These are phyloP conservation scores for Entomortierella lignicola DNA, from an alignment of 192 early-diverging fungal genomes.

Conservation along the genomic window DNA sequence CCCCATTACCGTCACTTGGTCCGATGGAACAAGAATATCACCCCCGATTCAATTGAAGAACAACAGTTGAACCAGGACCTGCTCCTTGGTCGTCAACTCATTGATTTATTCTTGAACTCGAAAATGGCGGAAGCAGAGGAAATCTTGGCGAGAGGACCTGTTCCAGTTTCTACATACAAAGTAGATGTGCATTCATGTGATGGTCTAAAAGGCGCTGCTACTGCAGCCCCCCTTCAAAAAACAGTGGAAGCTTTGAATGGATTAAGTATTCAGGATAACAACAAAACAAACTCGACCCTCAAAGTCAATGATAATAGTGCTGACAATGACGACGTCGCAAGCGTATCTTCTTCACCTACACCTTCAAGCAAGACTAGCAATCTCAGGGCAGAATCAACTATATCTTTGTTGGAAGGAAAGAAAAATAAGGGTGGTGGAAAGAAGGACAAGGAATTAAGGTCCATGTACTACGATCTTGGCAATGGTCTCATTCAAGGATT, in stretches of 20 bases:
- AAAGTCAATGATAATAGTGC: no score
- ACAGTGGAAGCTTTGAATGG: slow-evolving; percentile 8
- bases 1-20: slow-evolving; percentile 51
- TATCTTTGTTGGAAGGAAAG: background rate
- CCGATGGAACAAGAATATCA: slow-evolving; percentile 46
- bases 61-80: slow-evolving; percentile 70
- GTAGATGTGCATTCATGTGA: background rate
- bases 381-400: slow-evolving; percentile 1
- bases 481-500: slow-evolving; percentile 77
- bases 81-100: slow-evolving; percentile 63
- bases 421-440: slow-evolving; percentile 2
- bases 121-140: slow-evolving; percentile 76
- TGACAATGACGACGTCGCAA: slow-evolving; percentile 13
- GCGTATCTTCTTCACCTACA: slow-evolving; percentile 16
- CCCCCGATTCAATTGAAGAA: slow-evolving; percentile 34
- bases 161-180: slow-evolving; percentile 8
- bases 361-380: slow-evolving; percentile 14
- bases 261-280: background rate
- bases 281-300: background rate
- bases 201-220: background rate
- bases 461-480: slow-evolving; percentile 82
- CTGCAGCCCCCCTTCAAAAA: slow-evolving; percentile 13
- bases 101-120: slow-evolving; percentile 85
- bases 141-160: slow-evolving; percentile 55
- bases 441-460: slow-evolving; percentile 46